These are phyloP conservation scores for Byssochlamys sp. DNA, from an alignment of 2,329 filamentous ascomycete genomes.

Conservation along the genomic window DNA sequence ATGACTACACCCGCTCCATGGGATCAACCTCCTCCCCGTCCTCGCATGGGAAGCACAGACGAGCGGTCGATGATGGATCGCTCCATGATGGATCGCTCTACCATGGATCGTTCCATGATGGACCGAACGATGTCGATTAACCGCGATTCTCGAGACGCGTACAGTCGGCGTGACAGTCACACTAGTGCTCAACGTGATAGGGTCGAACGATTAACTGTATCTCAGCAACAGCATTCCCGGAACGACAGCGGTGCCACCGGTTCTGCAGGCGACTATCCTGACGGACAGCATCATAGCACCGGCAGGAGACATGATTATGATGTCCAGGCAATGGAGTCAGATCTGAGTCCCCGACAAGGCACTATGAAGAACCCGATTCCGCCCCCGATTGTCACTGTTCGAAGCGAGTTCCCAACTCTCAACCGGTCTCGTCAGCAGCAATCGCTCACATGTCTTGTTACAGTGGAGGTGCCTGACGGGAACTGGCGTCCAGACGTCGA, in stretches of 20 bases:
- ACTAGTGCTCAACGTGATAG: slow-evolving; percentile 33
- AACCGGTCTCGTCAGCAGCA: slow-evolving; percentile 88
- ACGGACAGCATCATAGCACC: slow-evolving; percentile 58
- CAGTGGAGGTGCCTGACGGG: slow-evolving; percentile 82
- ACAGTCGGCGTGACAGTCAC: slow-evolving; percentile 31
- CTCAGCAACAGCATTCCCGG: slow-evolving; percentile 51
- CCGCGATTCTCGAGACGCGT: slow-evolving; percentile 20
- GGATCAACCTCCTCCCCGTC: slow-evolving; percentile 25
- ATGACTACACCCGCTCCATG: slow-evolving; percentile 56
- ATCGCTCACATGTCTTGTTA: slow-evolving; percentile 84
- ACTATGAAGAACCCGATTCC: slow-evolving; percentile 78
- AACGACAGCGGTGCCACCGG: slow-evolving; percentile 73
- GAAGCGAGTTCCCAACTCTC: slow-evolving; percentile 92
- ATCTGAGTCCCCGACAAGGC: slow-evolving; percentile 58
- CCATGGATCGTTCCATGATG: background rate
- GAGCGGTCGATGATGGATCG: slow-evolving; percentile 6
- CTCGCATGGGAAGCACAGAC: slow-evolving; percentile 4
- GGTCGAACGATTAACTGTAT: slow-evolving; percentile 36
- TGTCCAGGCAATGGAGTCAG: slow-evolving; percentile 88
- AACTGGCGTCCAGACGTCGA: slow-evolving; percentile 83
- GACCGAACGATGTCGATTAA: slow-evolving; percentile 14
- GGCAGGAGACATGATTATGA: slow-evolving; percentile 84
- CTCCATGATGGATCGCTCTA: slow-evolving; percentile 8
- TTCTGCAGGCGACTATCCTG: slow-evolving; percentile 71
- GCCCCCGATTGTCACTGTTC: slow-evolving; percentile 79